phyloP scores from a whole-genome alignment of 768 basidiomycete genomes.

The Auriscalpium orientale region DNA sequence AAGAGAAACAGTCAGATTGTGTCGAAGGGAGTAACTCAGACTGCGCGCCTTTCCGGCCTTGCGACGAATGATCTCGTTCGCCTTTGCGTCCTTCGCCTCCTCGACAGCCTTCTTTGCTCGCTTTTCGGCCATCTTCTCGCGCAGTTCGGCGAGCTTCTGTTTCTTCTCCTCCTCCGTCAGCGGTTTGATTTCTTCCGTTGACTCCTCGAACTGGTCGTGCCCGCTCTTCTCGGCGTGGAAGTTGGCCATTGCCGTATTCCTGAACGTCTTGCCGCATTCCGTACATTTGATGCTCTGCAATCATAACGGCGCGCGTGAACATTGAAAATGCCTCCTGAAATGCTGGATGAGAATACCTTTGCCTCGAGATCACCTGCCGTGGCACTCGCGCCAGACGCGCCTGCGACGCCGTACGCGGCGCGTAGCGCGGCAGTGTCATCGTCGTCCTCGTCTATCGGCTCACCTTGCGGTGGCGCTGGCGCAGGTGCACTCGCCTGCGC shows the following conservation, averaged over 20 bases:
- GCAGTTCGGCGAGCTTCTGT: slow-evolving; percentile 70
- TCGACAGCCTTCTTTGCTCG: slow-evolving; percentile 62
- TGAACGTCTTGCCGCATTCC: slow-evolving; percentile 80
- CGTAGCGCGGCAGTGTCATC: slow-evolving; percentile 63
- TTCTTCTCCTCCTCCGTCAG: slow-evolving; percentile 92
- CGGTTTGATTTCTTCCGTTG: slow-evolving; percentile 93
- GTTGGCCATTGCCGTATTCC: slow-evolving; percentile 79
- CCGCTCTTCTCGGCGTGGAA: slow-evolving; percentile 94
- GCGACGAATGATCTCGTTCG: slow-evolving; percentile 72
- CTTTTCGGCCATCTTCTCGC: slow-evolving; percentile 74
- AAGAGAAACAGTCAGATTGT: not conserved
- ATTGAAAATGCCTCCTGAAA: too few relatives aligned
- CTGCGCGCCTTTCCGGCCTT: slow-evolving; percentile 71
- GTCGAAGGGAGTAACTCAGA: not conserved
- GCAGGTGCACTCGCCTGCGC: slow-evolving; percentile 24
- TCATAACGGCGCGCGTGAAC: too few relatives aligned
- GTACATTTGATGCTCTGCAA: slow-evolving; percentile 75
- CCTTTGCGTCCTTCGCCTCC: slow-evolving; percentile 65
- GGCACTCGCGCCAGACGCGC: slow-evolving; percentile 28
- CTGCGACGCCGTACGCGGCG: slow-evolving; percentile 34
- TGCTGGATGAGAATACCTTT: slow-evolving; percentile 37
- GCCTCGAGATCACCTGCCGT: slow-evolving; percentile 46
- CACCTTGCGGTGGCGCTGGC: slow-evolving; percentile 14
- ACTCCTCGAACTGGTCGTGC: slow-evolving; percentile 94
- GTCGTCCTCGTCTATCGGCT: slow-evolving; percentile 52